Evolutionary conservation across 2,329 filamentous ascomycete genomes (phyloP).

Genomic region (Paraconiothyrium brasiliense): DNA sequence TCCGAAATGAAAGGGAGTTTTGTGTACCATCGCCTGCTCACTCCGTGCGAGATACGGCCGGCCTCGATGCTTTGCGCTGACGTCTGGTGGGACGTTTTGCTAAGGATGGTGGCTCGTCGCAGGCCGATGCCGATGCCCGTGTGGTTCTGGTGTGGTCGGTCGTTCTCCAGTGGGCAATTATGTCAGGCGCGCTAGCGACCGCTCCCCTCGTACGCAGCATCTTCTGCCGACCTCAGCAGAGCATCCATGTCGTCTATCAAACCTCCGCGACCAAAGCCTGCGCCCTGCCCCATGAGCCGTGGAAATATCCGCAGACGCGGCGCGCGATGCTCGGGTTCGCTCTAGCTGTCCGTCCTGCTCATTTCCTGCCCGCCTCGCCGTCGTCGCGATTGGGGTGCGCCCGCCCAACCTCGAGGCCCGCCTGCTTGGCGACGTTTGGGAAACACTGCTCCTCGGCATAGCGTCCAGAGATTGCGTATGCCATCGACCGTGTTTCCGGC

Average conservation of each 20-base stretch:
- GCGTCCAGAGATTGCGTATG: conserved; percentile 39
- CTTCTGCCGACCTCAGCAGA: conserved; percentile 36
- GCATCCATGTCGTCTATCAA: conserved; percentile 49
- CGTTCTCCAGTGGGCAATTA: conserved; percentile 18
- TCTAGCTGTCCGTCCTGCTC: conserved; percentile 39
- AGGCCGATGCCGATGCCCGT: conserved; percentile 25
- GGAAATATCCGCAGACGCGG: conserved; percentile 38
- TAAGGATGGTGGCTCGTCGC: conserved; percentile 26
- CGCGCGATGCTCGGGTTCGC: conserved; percentile 30
- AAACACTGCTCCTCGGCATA: conserved; percentile 37
- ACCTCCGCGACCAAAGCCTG: conserved; percentile 35
- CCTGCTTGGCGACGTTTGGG: conserved; percentile 46
- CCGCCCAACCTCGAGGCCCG: conserved; percentile 32
- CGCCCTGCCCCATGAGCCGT: conserved; percentile 36
- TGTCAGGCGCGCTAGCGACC: conserved; percentile 18
- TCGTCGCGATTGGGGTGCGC: conserved; percentile 23
- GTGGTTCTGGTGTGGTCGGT: conserved; percentile 22
- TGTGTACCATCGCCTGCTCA: conserved; percentile 41
- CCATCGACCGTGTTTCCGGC: conserved; percentile 29
- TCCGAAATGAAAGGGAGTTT: conserved; percentile 52
- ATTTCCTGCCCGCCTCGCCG: conserved; percentile 38
- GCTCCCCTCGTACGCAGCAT: conserved; percentile 24
- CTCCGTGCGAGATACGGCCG: conserved; percentile 22
- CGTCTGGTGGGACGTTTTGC: conserved; percentile 31
- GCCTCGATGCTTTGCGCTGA: conserved; percentile 27